Evolutionary conservation across 768 basidiomycete species (phyloP), one percentile per base, ranked within the genome.

Genomic region (Galerina marginata): DNA sequence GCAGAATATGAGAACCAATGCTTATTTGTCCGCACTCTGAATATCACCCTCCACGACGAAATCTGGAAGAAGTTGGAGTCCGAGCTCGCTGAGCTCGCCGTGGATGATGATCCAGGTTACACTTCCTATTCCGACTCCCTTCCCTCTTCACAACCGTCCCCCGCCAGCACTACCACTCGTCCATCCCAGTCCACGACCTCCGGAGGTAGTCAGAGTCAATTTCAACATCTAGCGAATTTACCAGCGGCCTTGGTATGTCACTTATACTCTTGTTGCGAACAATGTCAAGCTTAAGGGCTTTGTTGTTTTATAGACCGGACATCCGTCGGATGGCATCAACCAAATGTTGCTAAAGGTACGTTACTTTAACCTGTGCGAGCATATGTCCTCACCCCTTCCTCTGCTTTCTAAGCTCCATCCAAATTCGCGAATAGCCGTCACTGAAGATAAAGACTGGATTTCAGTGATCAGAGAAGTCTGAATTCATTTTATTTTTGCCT

Each of bases 21-120:
- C 14, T 39, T 53, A 15, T 59, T 59, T 23, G 38, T 59, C 9
- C 37, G 58, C 4, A 57, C 56, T 15, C 11, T 57, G 12, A 57
- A 57, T 39, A 46, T 39, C 16, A 48, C 48, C 9, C 16, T 57
- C n/a, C 36, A 26, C 4, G 47, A 47, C 10, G 46, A 49, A 4
- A 29, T n/a, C 1, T 57, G 56, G 56, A n/a, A 37, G 23, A 37
- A 40, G 12, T 20, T 52, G 16, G 14, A 38, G 9, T 20, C 33
- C 15, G 51, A 52, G 33, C 33, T 52, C 4, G 51, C 26, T 9
- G 38, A 37, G 9, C 29, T 37, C 2, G 33, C 5, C 16, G 38
- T 20, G n/a, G 36, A 16, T 52, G 38, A 52, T 38, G 33, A 37
- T 36, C 6, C 7, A 9, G 20, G 15, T 20, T 26, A 52, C 16